Evolutionary conservation across 2,329 filamentous ascomycete species (phyloP).

Genomic region (Nemania sp.): DNA sequence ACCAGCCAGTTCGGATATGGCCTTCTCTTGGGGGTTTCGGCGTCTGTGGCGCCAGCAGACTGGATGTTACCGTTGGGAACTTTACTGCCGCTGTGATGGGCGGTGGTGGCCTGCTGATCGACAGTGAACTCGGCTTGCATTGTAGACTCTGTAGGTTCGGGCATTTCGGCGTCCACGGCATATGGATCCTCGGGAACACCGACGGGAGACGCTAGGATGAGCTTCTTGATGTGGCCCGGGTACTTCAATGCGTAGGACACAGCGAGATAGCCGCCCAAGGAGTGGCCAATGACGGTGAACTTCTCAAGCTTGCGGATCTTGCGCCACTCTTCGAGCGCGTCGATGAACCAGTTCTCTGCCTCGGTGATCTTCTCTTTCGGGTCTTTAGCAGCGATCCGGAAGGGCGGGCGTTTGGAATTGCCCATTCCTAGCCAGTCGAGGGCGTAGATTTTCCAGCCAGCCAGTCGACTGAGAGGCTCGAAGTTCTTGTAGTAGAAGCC

Average conservation of each 20-base stretch:
- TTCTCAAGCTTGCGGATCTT: slow-evolving; percentile 84
- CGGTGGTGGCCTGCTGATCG: slow-evolving; percentile 58
- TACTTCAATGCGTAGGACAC: slow-evolving; percentile 97
- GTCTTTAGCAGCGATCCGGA: slow-evolving; percentile 83
- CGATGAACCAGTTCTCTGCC: slow-evolving; percentile 94
- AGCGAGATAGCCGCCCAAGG: slow-evolving; percentile 90
- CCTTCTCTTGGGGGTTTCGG: slow-evolving; percentile 46
- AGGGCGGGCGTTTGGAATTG: slow-evolving; percentile 79
- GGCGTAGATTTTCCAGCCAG: slow-evolving; percentile 87
- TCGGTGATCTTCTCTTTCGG: slow-evolving; percentile 79
- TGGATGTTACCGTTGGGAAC: slow-evolving; percentile 47
- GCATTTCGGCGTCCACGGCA: slow-evolving; percentile 78
- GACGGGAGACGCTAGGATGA: slow-evolving; percentile 92
- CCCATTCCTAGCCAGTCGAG: slow-evolving; percentile 97
- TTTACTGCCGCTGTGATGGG: slow-evolving; percentile 34
- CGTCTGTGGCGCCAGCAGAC: slow-evolving; percentile 30
- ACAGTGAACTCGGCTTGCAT: slow-evolving; percentile 79
- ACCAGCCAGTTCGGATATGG: slow-evolving; percentile 83
- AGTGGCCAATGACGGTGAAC: slow-evolving; percentile 92
- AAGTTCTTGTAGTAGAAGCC: slow-evolving; percentile 99
- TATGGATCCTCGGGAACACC: slow-evolving; percentile 94
- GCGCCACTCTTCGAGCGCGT: slow-evolving; percentile 95
- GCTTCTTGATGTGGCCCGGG: slow-evolving; percentile 89
- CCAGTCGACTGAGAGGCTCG: slow-evolving; percentile 76
- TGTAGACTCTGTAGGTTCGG: slow-evolving; percentile 73